Evolutionary conservation across 352 stramenopile species (phyloP).

Genomic region (Pythium aquatile): DNA sequence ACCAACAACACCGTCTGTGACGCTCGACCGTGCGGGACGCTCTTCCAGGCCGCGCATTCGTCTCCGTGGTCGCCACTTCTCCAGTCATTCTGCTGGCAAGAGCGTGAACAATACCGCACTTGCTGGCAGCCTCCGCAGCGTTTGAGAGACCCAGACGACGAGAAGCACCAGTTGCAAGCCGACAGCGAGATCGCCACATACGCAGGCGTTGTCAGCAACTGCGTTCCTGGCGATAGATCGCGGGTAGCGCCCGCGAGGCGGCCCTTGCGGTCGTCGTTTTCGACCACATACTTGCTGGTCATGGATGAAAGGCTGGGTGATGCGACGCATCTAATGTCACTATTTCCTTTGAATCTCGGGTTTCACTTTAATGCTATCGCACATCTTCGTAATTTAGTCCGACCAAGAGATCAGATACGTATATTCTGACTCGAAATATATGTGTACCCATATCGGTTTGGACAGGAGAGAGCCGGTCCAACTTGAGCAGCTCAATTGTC

Average conservation of each 20-base stretch:
- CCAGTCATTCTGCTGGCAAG: constrained; percentile 71
- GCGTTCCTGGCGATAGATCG: constrained; percentile 28
- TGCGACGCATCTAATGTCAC: not conserved
- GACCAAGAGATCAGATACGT: not conserved
- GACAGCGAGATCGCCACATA: constrained; percentile 35
- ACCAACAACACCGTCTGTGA: constrained; percentile 61
- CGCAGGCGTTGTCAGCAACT: constrained; percentile 35
- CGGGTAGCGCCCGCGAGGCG: constrained; percentile 41
- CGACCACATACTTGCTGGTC: constrained; percentile 9
- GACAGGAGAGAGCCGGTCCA: constrained; percentile 5
- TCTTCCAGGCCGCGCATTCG: constrained; percentile 52
- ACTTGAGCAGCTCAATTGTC: not conserved
- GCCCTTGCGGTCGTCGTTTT: constrained; percentile 37
- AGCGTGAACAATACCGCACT: constrained; percentile 61
- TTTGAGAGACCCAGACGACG: constrained; percentile 21
- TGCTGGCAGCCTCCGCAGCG: constrained; percentile 59
- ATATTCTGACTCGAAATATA: not conserved
- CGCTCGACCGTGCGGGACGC: constrained; percentile 25
- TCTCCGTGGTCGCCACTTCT: constrained; percentile 32
- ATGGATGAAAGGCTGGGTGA: not conserved
- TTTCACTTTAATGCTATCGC: not conserved
- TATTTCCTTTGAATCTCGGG: not conserved
- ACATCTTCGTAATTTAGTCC: not conserved
- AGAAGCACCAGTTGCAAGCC: constrained; percentile 58
- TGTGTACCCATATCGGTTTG: constrained; percentile 9